A percentile compares a stretch with the other conserved stretches of the same genome.
Conservation (phyloP, 2,329 filamentous ascomycete genomes). For the Amylocarpus encephaloides region DNA sequence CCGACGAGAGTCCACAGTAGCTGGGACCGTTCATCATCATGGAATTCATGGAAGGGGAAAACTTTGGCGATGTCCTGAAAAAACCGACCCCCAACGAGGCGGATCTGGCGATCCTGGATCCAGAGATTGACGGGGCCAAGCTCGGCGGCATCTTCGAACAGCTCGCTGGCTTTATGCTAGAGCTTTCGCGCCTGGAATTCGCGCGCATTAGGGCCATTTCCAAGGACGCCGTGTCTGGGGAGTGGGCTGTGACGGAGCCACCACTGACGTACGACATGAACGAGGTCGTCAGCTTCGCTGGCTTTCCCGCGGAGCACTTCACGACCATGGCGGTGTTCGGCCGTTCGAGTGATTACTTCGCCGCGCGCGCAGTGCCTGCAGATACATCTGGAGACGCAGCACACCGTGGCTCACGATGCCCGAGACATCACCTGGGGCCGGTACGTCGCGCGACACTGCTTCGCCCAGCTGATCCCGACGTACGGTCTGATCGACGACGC, state of each 20-base stretch:
- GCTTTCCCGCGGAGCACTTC: conserved; percentile 21
- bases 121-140: conserved; percentile 6
- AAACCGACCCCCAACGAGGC: conserved; percentile 5
- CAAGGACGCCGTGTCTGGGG: conserved; percentile 8
- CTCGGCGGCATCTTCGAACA: conserved; percentile 10
- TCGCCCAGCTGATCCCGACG: conserved; percentile 9
- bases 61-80: conserved; percentile 15
- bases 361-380: conserved; percentile 37
- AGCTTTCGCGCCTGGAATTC: conserved; percentile 11
- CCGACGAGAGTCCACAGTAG: conserved; percentile 28
- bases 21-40: conserved; percentile 33
- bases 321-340: conserved; percentile 27
- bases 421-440: conserved; percentile 30
- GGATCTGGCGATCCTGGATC: conserved; percentile 5
- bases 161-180: conserved; percentile 11
- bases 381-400: conserved; percentile 36
- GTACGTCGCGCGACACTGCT: conserved; percentile 26
- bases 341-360: conserved; percentile 33
- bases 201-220: conserved; percentile 11
- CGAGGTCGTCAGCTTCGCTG: conserved; percentile 29
- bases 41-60: conserved; percentile 29
- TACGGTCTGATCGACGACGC: conserved; percentile 7
- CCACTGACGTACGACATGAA: conserved; percentile 40
- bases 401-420: conserved; percentile 34
- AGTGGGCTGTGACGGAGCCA: conserved; percentile 29